Evolutionary conservation across 2,329 filamentous ascomycete species (phyloP), one percentile per base, ranked within the genome.

Genomic region (Metarhizium brunneum): DNA sequence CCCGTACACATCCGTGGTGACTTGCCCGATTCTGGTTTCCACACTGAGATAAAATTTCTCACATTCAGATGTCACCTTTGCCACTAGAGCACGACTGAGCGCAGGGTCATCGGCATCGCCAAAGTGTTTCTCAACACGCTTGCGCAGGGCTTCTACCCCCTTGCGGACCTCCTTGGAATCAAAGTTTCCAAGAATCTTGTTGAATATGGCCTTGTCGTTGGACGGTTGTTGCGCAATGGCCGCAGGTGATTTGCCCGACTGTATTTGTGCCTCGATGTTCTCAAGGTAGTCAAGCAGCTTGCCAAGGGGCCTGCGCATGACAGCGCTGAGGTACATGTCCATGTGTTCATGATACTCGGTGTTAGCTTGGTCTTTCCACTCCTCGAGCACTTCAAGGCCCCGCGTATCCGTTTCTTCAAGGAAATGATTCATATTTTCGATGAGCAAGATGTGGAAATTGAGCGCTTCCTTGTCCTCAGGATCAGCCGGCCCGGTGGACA

Each of bases 381-480:
- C 84, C 58, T 89, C 84, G 4, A 97, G 79, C 1, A 95, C 84
- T 7, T 87, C 81, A 59, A 94, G 83, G 42, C 82, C 80, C 18
- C 83, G 81, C 16, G 86, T 78, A 62, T 95, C 90, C 8, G 95
- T 87, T 69, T 96, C 92, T 68, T 97, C 92, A 11, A 94, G 77
- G 72, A 95, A 97, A 71, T 96, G 91, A 67, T 96, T 95, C 91
- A 96, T 96, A 70, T 99, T 99, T 71, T 99, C 92, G 62, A 99
- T 97, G 54, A 97, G 80, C 38, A 97, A 80, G 64, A 99, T 96
- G 71, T 97, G 92, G 73, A 95, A 96, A 73, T 97, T 97, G 58
- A 99, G 81, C 5, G 91, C 90, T 70, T 96, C 92, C 73, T 99
- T 97, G 68, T 97, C 94, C 69, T 97, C 94, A 1, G 80, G 80